Percentiles rank a stretch among this genome's conserved stretches.
Conservation (phyloP, 2,329 filamentous ascomycete genomes). For the Pseudopyrenochaeta lycopersici region DNA sequence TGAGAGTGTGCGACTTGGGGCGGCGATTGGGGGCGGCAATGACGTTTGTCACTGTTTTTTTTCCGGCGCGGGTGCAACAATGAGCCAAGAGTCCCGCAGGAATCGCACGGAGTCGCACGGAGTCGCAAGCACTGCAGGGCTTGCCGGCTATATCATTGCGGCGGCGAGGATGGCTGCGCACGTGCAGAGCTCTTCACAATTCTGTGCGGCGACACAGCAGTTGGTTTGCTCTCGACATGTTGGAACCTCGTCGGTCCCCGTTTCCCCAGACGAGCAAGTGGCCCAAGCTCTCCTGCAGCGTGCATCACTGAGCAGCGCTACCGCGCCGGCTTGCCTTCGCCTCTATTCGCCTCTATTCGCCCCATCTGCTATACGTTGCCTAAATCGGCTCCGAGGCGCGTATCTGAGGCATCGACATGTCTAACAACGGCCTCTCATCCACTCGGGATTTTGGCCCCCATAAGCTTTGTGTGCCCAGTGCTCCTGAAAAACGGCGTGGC, state of each 20-base stretch:
- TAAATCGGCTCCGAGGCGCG: slow-evolving; percentile 10
- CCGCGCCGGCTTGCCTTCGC: slow-evolving; percentile 4
- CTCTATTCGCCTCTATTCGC: slow-evolving; percentile 18
- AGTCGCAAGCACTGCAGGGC: slow-evolving; percentile 8
- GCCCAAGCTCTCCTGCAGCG: slow-evolving; percentile 14
- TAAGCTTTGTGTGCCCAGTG: slow-evolving; percentile 9
- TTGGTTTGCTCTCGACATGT: not conserved
- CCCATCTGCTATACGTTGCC: slow-evolving; percentile 1
- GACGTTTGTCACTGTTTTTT: slow-evolving; percentile 14
- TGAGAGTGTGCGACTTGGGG: not conserved
- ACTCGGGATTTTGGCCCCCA: slow-evolving; percentile 18
- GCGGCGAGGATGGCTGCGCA: not conserved
- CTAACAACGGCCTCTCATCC: slow-evolving; percentile 7
- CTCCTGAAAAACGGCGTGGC: slow-evolving; percentile 6
- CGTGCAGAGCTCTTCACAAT: not conserved
- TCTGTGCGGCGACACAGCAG: not conserved
- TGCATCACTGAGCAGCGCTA: slow-evolving; percentile 10
- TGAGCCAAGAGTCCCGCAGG: slow-evolving; percentile 1
- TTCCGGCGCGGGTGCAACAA: not conserved
- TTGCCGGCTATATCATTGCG: slow-evolving; percentile 11
- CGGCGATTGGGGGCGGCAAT: slow-evolving; percentile 13
- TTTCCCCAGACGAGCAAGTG: slow-evolving; percentile 12
- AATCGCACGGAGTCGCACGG: not conserved
- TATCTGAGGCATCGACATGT: slow-evolving; percentile 1
- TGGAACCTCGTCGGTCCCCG: slow-evolving; percentile 7